Conservation (phyloP, 2,329 filamentous ascomycete species). For the Pseudogymnoascus sp. region DNA sequence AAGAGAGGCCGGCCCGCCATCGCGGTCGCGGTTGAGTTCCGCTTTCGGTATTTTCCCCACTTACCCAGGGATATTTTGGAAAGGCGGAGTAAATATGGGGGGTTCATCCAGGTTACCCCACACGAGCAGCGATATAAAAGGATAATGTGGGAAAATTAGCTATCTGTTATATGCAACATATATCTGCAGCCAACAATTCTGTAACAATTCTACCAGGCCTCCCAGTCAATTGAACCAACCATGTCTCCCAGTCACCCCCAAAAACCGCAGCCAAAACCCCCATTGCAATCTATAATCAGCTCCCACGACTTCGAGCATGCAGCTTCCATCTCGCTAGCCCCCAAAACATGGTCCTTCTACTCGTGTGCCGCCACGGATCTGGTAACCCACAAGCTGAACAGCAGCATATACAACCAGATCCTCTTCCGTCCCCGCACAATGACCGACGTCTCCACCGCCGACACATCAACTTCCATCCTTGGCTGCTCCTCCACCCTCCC, state of each 20-base stretch:
- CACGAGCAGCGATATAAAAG: neutral
- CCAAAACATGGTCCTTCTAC: conserved; percentile 64
- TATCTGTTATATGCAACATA: neutral
- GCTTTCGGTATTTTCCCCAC: neutral
- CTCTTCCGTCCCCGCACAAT: conserved; percentile 52
- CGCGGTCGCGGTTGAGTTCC: neutral
- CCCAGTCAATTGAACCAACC: neutral
- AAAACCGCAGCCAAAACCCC: conserved; percentile 23
- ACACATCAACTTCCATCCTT: conserved; percentile 46
- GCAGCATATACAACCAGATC: conserved; percentile 45
- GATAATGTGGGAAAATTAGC: neutral
- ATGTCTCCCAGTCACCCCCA: neutral
- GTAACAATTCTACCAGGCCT: neutral
- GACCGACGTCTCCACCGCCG: conserved; percentile 45
- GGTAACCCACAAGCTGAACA: conserved; percentile 50
- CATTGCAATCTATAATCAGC: conserved; percentile 48
- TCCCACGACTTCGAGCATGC: conserved; percentile 53
- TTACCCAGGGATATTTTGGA: neutral
- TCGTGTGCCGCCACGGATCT: conserved; percentile 64
- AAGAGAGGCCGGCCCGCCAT: neutral
- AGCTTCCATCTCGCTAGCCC: conserved; percentile 45
- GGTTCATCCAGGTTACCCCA: neutral
- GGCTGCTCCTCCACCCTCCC: conserved; percentile 45
- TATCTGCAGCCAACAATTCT: neutral
- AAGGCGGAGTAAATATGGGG: conserved; percentile 4